Evolutionary conservation across 257 asterid species (phyloP).

Genomic region (Solanum chiquidenum): DNA sequence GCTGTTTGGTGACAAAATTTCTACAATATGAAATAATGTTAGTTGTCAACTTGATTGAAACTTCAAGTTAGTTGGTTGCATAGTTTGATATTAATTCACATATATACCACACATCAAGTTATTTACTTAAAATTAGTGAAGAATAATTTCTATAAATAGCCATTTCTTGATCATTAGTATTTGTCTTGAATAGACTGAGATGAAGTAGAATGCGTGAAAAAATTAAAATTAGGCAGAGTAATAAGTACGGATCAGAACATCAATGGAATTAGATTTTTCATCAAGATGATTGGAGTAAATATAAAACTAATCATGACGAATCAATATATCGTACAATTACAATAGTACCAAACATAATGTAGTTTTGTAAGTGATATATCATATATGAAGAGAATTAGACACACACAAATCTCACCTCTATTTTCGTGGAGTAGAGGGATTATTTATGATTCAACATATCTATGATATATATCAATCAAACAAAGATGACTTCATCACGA

Average conservation of each 20-base stretch:
- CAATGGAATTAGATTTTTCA: too few species aligned
- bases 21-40: neutral
- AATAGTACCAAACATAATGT: neutral
- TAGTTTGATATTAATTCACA: neutral
- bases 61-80: neutral
- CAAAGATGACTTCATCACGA: neutral
- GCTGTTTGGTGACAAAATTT: neutral
- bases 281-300: too few species aligned
- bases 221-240: neutral
- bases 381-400: too few species aligned
- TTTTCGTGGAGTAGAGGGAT: accelerated
- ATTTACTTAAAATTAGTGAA: neutral
- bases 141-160: neutral
- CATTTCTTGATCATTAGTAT: neutral
- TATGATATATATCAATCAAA: neutral
- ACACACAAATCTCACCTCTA: neutral
- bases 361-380: neutral
- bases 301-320: too few species aligned
- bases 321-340: neutral
- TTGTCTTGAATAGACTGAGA: neutral
- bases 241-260: too few species aligned
- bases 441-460: neutral
- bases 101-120: neutral
- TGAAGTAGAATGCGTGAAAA: neutral
- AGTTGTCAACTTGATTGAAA: neutral